These are phyloP conservation scores for Aspergillus incahuasiensis DNA, from an alignment of 495 filamentous ascomycete species.

Conservation along the genomic window DNA sequence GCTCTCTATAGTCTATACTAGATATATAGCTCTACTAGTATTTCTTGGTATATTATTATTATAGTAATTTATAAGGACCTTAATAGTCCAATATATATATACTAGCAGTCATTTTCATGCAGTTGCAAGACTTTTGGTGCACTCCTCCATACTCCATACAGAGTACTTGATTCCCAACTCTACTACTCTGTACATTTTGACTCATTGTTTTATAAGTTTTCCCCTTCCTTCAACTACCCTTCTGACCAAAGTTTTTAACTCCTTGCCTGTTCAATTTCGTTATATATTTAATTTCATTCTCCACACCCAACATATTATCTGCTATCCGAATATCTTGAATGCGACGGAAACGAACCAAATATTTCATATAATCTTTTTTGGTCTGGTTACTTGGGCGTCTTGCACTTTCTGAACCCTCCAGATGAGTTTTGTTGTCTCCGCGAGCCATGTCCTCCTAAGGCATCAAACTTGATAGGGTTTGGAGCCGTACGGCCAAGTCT, in stretches of 20 bases:
- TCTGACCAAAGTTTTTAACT: background rate
- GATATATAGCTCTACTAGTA: too few relatives aligned
- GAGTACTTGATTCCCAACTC: background rate
- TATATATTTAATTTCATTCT: background rate
- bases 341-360: background rate
- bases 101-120: too few relatives aligned
- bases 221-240: too few relatives aligned
- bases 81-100: too few relatives aligned
- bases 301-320: background rate
- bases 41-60: too few relatives aligned
- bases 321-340: too few relatives aligned
- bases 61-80: too few relatives aligned
- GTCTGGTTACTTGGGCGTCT: background rate
- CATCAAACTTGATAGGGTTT: slow-evolving; percentile 12
- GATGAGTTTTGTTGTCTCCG: background rate
- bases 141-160: too few relatives aligned
- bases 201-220: too few relatives aligned
- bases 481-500: background rate
- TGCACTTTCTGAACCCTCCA: background rate
- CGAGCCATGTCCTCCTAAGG: background rate
- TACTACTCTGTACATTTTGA: too few relatives aligned
- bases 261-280: background rate
- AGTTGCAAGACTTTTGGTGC: too few relatives aligned
- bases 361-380: background rate
- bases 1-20: too few relatives aligned